These are phyloP conservation scores for Candida arabinofermentans DNA, from an alignment of 805 yeast genomes.

Conservation along the genomic window DNA sequence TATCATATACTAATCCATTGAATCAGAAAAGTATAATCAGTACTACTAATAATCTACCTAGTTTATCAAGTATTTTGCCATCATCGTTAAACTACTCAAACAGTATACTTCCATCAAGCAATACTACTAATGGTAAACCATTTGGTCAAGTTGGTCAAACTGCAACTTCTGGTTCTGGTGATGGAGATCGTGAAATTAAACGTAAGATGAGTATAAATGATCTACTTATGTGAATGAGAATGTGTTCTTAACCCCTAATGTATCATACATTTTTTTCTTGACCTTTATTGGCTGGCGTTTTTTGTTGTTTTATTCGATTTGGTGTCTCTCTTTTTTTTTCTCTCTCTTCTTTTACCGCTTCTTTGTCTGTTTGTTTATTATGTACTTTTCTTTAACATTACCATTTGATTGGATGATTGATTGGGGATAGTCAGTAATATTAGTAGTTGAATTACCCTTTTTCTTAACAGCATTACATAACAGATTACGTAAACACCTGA, in stretches of 20 bases:
- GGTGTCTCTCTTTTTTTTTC: no score
- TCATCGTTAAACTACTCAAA: not conserved
- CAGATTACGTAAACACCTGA: no score
- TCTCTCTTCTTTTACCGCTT: no score
- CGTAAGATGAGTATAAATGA: constrained; percentile 24
- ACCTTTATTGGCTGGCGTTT: not conserved
- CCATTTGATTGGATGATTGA: no score
- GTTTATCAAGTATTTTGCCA: not conserved
- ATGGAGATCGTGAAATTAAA: constrained; percentile 10
- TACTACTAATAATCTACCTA: not conserved
- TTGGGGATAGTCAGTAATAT: no score
- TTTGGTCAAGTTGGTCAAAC: no score
- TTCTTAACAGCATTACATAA: no score
- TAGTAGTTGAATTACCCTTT: no score
- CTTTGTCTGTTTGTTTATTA: no score
- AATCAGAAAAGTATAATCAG: not conserved
- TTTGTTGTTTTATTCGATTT: not conserved
- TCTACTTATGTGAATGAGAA: constrained; percentile 6
- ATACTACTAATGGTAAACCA: not conserved
- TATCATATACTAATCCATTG: not conserved
- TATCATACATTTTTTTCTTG: not conserved
- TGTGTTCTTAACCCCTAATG: no score
- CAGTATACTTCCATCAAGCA: not conserved
- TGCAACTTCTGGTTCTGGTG: not conserved
- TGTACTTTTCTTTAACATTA: no score